Evolutionary conservation across 495 filamentous ascomycete genomes (phyloP), one percentile per base, ranked within the genome.

Genomic region (Hyaloscypha hepaticicola): DNA sequence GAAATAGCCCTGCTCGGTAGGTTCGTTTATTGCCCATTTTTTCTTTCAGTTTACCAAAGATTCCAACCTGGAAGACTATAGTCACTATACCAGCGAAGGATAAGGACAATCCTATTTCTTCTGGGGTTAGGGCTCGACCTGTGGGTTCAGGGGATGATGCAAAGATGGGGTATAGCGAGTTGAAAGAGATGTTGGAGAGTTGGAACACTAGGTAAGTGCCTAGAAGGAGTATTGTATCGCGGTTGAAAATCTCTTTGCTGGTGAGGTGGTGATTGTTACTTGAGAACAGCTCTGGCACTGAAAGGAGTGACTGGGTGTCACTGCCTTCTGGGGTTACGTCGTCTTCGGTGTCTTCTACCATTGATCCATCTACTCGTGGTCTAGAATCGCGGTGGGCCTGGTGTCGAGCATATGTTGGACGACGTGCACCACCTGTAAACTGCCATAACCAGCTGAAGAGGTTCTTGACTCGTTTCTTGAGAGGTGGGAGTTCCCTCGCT

Each of bases 21-120:
- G 90, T 91, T 63, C 86, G 83, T 38, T 89, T 85, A 73, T 97
- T 97, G 1, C 95, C 95, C 74, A 96, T 80, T 64, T 87, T 88
- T 25, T 90, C 85, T 66, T 93, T 87, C 24, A 98, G 74, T 29
- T 81, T 86, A 48, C 89, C 88, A 69, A 96, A 98, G 5, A 96
- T 74, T 58, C 87, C 88, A 5, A 96, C 78, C 73, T 98, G 95
- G 75, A 97, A 97, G 2, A 93, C 66, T 25, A 99, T 97, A 0
- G 92, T 93, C 11, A 90, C 85, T 11, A 86, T 72, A 0, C 95
- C 92, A 3, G 93, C 88, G 69, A 97, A 90, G 0, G 92, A 92
- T 48, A 98, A 80, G 0, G 90, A 89, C 2, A 97, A 78, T 0
- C 95, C 95, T 45, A 99, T 96, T 49, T 90, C 90, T 45, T 85